Conservation (phyloP, 2,329 filamentous ascomycete species). For the Pyrenophora teres region DNA sequence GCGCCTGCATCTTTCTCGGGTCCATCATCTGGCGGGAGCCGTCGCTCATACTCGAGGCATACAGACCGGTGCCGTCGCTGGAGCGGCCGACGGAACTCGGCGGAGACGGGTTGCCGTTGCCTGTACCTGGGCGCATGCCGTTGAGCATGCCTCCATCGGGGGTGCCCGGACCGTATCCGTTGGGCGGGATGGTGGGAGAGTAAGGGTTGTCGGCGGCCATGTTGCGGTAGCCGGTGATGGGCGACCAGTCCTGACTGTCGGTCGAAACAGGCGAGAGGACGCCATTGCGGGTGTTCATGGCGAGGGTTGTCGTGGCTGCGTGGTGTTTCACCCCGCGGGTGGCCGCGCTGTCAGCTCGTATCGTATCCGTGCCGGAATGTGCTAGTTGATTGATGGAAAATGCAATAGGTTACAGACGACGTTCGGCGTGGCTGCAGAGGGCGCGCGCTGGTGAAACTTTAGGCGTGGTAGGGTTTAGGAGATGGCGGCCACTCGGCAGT, state of each 20-base stretch:
- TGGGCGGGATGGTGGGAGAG: constrained; percentile 44
- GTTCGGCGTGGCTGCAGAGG: constrained; percentile 8
- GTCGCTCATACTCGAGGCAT: constrained; percentile 56
- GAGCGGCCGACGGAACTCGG: constrained; percentile 86
- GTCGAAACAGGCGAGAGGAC: constrained; percentile 49
- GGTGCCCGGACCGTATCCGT: constrained; percentile 41
- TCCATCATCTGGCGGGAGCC: constrained; percentile 55
- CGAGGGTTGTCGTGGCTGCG: constrained; percentile 10
- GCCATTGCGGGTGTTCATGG: constrained; percentile 47
- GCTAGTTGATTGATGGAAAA: constrained; percentile 6
- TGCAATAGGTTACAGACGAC: constrained; percentile 8
- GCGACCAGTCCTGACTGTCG: constrained; percentile 49
- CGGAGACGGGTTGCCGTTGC: constrained; percentile 70
- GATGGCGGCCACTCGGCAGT: constrained; percentile 15
- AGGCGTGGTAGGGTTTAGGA: constrained; percentile 12
- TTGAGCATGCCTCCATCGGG: constrained; percentile 56
- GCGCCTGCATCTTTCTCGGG: constrained; percentile 61
- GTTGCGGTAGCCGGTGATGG: constrained; percentile 47
- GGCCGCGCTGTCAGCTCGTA: constrained; percentile 29
- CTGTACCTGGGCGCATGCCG: constrained; percentile 53
- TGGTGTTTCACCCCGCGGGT: constrained; percentile 33
- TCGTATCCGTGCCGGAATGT: constrained; percentile 15
- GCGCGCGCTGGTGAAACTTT: constrained; percentile 21
- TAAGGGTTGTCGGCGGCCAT: constrained; percentile 46
- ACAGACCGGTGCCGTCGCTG: constrained; percentile 76